phyloP scores from a whole-genome alignment of 495 filamentous ascomycete genomes.

The Lasiosphaeria miniovina region DNA sequence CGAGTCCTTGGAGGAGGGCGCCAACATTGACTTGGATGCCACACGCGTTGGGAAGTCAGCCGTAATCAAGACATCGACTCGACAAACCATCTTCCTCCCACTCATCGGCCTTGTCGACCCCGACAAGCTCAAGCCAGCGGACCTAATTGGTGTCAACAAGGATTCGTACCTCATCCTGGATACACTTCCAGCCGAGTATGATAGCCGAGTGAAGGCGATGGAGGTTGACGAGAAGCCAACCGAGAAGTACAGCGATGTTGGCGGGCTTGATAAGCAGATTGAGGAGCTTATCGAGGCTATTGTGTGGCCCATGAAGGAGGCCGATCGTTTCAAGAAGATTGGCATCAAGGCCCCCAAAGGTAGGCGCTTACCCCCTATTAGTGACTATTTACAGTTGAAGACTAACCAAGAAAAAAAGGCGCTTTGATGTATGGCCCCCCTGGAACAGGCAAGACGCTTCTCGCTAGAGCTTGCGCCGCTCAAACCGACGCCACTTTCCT shows the following conservation, averaged over 20 bases:
- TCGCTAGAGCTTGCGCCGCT: conserved; percentile 94
- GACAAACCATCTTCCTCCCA: conserved; percentile 98
- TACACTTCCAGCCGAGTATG: conserved; percentile 97
- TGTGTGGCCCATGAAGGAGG: conserved; percentile 99
- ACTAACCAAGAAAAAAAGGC: conserved; percentile 48
- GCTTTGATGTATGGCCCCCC: conserved; percentile 98
- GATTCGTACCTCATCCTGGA: conserved; percentile 99
- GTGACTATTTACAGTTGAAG: background rate
- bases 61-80: conserved; percentile 99
- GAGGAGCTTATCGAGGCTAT: conserved; percentile 99
- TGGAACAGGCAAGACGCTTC: conserved; percentile 94
- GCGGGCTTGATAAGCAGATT: conserved; percentile 97
- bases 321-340: conserved; percentile 97
- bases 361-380: conserved; percentile 34
- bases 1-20: conserved; percentile 93
- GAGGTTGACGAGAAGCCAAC: conserved; percentile 99
- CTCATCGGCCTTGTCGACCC: conserved; percentile 97
- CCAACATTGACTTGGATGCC: conserved; percentile 97
- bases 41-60: conserved; percentile 96
- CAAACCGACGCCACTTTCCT: conserved; percentile 99
- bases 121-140: conserved; percentile 85
- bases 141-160: conserved; percentile 98
- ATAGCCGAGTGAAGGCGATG: conserved; percentile 99
- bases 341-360: conserved; percentile 99
- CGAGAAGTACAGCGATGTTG: conserved; percentile 98